phyloP scores from a whole-genome alignment of 495 filamentous ascomycete species.

The Talaromyces wortmannii region DNA sequence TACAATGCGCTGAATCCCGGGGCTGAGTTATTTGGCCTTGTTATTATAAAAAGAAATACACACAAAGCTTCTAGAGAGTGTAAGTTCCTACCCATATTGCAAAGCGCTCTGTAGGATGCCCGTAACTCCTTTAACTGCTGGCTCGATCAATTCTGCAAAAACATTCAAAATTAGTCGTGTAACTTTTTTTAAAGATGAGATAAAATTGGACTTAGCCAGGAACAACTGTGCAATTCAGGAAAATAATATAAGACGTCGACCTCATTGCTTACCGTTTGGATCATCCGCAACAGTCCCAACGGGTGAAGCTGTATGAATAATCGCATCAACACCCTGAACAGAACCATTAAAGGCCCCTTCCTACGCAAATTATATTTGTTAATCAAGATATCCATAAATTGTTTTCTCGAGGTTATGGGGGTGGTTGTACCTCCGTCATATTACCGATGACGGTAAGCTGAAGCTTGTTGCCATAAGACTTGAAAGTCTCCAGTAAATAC shows the following conservation, averaged over 20 bases:
- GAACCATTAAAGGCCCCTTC: slow-evolving; percentile 38
- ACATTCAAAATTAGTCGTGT: slow-evolving; percentile 13
- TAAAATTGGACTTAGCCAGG: too few relatives aligned
- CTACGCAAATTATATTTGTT: slow-evolving; percentile 13
- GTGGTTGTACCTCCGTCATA: background rate
- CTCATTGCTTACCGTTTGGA: background rate
- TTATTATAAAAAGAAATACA: slow-evolving; percentile 10
- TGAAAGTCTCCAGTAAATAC: background rate
- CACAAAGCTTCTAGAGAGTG: background rate
- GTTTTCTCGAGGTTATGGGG: background rate
- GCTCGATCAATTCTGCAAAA: slow-evolving; percentile 23
- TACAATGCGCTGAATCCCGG: slow-evolving; percentile 37
- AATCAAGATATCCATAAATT: background rate
- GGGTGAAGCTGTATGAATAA: slow-evolving; percentile 47
- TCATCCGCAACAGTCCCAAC: slow-evolving; percentile 29
- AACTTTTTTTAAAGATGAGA: background rate
- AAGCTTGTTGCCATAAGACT: background rate
- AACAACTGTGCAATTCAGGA: background rate
- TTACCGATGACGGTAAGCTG: background rate
- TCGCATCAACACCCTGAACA: slow-evolving; percentile 32
- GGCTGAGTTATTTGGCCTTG: slow-evolving; percentile 32
- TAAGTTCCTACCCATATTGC: background rate
- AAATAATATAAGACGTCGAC: too few relatives aligned
- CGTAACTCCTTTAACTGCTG: slow-evolving; percentile 33
- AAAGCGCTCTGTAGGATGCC: slow-evolving; percentile 26